Conservation (phyloP, 2,329 filamentous ascomycete species). For the Ophiostoma triangulosporum region DNA sequence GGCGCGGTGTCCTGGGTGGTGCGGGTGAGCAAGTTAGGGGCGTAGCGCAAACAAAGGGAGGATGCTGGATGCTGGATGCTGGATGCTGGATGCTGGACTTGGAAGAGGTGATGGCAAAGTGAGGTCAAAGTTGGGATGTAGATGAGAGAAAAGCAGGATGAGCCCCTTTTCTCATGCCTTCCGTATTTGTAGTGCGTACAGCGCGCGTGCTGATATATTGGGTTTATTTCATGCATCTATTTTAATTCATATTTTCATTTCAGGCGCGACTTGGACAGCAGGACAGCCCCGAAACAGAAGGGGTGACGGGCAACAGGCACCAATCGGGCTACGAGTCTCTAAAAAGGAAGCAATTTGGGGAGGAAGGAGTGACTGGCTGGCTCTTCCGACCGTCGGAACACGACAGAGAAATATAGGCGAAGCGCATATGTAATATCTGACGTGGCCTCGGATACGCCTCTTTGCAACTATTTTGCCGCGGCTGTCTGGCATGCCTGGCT, state of each 20-base stretch:
- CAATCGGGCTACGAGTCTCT: background rate
- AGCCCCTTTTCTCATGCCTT: background rate
- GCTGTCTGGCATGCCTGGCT: background rate
- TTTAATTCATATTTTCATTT: background rate
- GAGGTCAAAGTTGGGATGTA: background rate
- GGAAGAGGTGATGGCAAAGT: background rate
- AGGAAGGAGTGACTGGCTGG: background rate
- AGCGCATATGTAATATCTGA: background rate
- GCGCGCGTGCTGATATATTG: too few species aligned
- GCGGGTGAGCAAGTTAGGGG: background rate
- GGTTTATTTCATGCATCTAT: background rate
- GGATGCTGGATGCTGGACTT: too few species aligned
- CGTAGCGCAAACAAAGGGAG: background rate
- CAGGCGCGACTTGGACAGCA: background rate
- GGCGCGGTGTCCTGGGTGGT: background rate
- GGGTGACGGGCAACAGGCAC: background rate
- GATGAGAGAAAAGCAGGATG: background rate
- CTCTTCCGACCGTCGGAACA: background rate
- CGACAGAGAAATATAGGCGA: background rate
- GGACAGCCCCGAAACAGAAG: background rate
- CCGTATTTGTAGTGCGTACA: background rate
- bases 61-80: too few species aligned
- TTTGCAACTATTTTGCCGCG: background rate
- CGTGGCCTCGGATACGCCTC: background rate
- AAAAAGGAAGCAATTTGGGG: background rate